phyloP scores from a whole-genome alignment of 2,329 filamentous ascomycete genomes.

The Raffaelea arxii region DNA sequence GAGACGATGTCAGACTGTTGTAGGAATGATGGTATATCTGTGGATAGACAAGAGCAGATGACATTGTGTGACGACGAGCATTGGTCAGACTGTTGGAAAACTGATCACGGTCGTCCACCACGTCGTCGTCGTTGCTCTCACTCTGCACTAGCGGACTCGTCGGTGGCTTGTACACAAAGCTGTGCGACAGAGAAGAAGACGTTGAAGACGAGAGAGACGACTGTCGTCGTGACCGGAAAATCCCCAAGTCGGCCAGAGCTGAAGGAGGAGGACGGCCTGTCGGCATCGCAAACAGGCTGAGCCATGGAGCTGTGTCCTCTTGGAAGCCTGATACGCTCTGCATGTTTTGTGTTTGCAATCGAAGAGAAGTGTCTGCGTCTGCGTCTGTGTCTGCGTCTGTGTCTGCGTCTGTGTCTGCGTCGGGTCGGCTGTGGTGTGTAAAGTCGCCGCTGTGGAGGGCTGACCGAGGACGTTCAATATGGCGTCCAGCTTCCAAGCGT shows the following conservation, averaged over 20 bases:
- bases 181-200: conserved; percentile 65
- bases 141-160: conserved; percentile 90
- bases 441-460: conserved; percentile 61
- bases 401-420: no score
- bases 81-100: conserved; percentile 29
- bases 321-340: no score
- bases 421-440: conserved; percentile 30
- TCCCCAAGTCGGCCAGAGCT: conserved; percentile 6
- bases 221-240: conserved; percentile 25
- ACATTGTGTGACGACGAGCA: conserved; percentile 60
- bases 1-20: background rate
- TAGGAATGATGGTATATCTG: conserved; percentile 20
- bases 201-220: conserved; percentile 61
- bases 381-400: no score
- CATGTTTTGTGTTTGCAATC: no score
- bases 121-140: conserved; percentile 65
- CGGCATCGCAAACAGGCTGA: no score
- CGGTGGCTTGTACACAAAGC: conserved; percentile 76
- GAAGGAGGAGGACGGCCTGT: conserved; percentile 14
- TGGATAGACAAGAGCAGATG: conserved; percentile 51
- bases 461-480: conserved; percentile 76
- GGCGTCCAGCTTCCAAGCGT: conserved; percentile 42
- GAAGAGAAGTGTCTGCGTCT: no score
- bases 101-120: conserved; percentile 3
- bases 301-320: no score